Evolutionary conservation across 352 stramenopile genomes (phyloP).

Genomic region (Globisporangium solare): DNA sequence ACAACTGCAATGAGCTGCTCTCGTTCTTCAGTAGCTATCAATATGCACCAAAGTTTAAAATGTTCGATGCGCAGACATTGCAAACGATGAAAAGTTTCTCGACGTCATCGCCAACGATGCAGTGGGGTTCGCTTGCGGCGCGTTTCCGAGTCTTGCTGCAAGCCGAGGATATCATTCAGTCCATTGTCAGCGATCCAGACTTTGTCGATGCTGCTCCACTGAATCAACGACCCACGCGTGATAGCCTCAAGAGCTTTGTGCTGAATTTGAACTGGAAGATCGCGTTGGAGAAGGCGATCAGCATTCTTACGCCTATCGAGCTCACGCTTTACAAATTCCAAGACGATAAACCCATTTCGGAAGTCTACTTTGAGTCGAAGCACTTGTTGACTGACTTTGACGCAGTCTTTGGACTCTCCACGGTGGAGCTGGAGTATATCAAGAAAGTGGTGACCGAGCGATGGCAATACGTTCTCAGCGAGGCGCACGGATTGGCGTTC

Average conservation of each 20-base stretch:
- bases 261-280: constrained; percentile 73
- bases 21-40: constrained; percentile 83
- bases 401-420: constrained; percentile 59
- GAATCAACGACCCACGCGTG: constrained; percentile 49
- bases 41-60: constrained; percentile 67
- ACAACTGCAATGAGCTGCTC: constrained; percentile 66
- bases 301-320: constrained; percentile 73
- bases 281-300: constrained; percentile 77
- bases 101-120: constrained; percentile 54
- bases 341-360: constrained; percentile 74
- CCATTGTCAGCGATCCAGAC: constrained; percentile 63
- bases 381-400: constrained; percentile 77
- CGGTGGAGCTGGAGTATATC: constrained; percentile 72
- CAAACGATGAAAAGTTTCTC: constrained; percentile 78
- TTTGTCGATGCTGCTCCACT: constrained; percentile 38
- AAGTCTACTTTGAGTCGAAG: constrained; percentile 82
- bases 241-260: constrained; percentile 73
- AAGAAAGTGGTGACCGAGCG: constrained; percentile 77
- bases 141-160: constrained; percentile 66
- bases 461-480: constrained; percentile 71
- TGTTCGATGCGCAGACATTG: constrained; percentile 65
- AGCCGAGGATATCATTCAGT: constrained; percentile 66
- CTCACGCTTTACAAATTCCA: constrained; percentile 83
- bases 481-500: constrained; percentile 71
- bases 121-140: constrained; percentile 62